Evolutionary conservation across 2,329 filamentous ascomycete species (phyloP).

Genomic region (Elsinoe arachidis): DNA sequence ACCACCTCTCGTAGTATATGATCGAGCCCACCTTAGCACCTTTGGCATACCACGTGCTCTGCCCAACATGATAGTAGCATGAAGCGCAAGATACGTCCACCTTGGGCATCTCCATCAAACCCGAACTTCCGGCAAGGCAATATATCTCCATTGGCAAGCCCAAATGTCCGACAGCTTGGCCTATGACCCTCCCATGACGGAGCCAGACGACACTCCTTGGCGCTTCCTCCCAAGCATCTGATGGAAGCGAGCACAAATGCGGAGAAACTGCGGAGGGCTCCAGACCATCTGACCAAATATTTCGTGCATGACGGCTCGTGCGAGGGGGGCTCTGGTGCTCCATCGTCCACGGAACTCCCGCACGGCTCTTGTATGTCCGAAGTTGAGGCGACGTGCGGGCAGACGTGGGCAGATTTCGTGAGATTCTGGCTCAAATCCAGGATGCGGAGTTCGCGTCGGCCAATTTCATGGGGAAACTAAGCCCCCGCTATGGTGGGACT

Average conservation of each 20-base stretch:
- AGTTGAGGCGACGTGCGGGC: neutral
- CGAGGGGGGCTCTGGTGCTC: neutral
- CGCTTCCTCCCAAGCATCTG: neutral
- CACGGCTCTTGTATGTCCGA: neutral
- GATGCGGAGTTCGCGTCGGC: neutral
- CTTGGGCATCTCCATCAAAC: neutral
- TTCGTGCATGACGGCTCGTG: neutral
- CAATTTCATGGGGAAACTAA: neutral
- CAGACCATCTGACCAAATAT: neutral
- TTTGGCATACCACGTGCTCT: too few species aligned
- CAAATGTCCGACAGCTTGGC: neutral
- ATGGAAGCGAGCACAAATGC: neutral
- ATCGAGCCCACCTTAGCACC: too few species aligned
- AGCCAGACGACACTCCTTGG: neutral
- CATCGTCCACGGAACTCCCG: neutral
- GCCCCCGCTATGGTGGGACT: neutral
- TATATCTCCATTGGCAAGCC: neutral
- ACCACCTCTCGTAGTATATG: too few species aligned
- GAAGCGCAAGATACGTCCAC: neutral
- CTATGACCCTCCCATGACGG: neutral
- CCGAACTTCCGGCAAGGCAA: neutral
- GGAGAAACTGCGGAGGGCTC: neutral
- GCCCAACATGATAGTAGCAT: too few species aligned
- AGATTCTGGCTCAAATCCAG: too few species aligned
- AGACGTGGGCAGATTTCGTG: neutral